These are phyloP conservation scores for Saksenaea vasiformis DNA, from an alignment of 371 early-diverging fungal species.

Conservation along the genomic window DNA sequence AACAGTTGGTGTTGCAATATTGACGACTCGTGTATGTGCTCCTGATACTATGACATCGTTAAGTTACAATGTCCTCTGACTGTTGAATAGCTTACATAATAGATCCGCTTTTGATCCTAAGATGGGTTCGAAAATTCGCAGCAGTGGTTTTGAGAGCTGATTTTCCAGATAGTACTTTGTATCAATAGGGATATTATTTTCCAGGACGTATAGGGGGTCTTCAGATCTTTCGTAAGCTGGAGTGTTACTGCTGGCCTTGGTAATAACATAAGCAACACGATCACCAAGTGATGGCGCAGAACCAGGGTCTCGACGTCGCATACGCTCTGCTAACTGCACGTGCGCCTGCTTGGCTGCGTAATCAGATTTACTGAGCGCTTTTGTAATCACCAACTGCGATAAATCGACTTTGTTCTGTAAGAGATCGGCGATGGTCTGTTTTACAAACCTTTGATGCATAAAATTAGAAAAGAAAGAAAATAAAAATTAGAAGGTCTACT, in stretches of 20 bases:
- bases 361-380: constrained; percentile 95
- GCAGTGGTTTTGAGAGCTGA: constrained; percentile 96
- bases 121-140: constrained; percentile 99
- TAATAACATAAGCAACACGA: constrained; percentile 99
- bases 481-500: constrained; percentile 13
- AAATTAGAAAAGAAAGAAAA: not conserved
- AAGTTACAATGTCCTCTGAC: not conserved
- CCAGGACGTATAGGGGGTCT: constrained; percentile 99
- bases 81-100: constrained; percentile 59
- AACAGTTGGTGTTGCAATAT: constrained; percentile 82
- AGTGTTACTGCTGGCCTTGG: constrained; percentile 87
- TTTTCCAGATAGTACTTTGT: constrained; percentile 99
- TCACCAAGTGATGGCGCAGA: constrained; percentile 98
- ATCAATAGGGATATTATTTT: constrained; percentile 99
- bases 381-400: constrained; percentile 98
- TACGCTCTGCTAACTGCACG: constrained; percentile 94
- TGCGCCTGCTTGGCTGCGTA: constrained; percentile 98
- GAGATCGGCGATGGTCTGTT: constrained; percentile 90
- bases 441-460: constrained; percentile 71
- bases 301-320: constrained; percentile 97
- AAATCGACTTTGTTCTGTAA: constrained; percentile 97
- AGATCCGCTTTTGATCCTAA: constrained; percentile 88
- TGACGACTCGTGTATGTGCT: constrained; percentile 91
- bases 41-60: constrained; percentile 65
- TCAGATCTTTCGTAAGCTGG: constrained; percentile 98